These are phyloP conservation scores for Rhizomucor miehei DNA, from an alignment of 371 early-diverging fungal species.

Conservation along the genomic window DNA sequence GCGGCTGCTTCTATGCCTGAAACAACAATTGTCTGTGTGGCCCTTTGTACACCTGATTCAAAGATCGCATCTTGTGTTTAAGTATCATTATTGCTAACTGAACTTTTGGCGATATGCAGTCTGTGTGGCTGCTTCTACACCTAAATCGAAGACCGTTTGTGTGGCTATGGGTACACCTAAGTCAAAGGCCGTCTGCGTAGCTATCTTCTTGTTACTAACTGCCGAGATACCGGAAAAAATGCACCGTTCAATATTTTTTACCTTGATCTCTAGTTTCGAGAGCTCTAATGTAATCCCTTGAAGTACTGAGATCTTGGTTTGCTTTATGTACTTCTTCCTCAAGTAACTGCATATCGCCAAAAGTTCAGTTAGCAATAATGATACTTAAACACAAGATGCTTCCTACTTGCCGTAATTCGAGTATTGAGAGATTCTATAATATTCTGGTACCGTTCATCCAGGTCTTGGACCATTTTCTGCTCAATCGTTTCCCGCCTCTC, in stretches of 20 bases:
- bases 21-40: too few species aligned
- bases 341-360: background rate
- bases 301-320: background rate
- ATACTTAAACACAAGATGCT: background rate
- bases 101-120: background rate
- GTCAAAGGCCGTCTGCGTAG: too few species aligned
- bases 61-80: background rate
- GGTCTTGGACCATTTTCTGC: background rate
- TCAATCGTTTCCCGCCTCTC: background rate
- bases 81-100: background rate
- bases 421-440: background rate
- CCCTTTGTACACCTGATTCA: too few species aligned
- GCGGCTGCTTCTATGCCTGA: too few species aligned
- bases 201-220: background rate
- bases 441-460: background rate
- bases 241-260: background rate
- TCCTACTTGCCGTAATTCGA: background rate
- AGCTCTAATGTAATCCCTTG: background rate
- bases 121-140: too few species aligned
- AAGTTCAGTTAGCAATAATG: background rate
- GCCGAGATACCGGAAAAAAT: background rate
- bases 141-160: too few species aligned
- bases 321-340: background rate
- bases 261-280: background rate
- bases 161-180: too few species aligned